Conservation (phyloP, 2,329 filamentous ascomycete genomes). For the Talaromyces sp. region DNA sequence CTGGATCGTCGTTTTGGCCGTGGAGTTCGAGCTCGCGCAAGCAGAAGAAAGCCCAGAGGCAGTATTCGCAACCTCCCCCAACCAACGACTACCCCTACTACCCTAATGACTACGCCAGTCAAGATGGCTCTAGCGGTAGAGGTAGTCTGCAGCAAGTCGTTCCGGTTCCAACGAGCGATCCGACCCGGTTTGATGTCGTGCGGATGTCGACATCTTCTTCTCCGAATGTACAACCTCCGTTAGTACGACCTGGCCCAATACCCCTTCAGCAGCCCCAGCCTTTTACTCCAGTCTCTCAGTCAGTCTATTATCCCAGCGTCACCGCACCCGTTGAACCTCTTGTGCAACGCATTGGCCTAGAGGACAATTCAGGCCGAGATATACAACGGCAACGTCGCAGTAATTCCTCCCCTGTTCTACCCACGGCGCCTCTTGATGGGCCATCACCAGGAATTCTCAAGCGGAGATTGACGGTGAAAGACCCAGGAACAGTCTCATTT, state of each 20-base stretch:
- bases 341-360: background rate
- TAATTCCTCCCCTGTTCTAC: conserved; percentile 46
- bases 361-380: background rate
- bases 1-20: conserved; percentile 55
- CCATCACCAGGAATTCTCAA: conserved; percentile 25
- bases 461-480: conserved; percentile 34
- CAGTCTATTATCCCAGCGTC: conserved; percentile 57
- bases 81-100: conserved; percentile 6
- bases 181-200: conserved; percentile 57
- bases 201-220: conserved; percentile 26
- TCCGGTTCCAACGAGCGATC: conserved; percentile 64
- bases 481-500: conserved; percentile 51
- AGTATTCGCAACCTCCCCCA: background rate
- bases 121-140: conserved; percentile 36
- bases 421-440: conserved; percentile 29
- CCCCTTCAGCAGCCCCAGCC: conserved; percentile 85
- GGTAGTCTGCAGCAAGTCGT: conserved; percentile 58
- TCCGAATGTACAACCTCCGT: conserved; percentile 26
- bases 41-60: conserved; percentile 38
- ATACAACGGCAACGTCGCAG: conserved; percentile 34
- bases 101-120: conserved; percentile 6
- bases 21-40: conserved; percentile 61
- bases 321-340: conserved; percentile 40
- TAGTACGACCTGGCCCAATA: conserved; percentile 56
- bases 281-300: conserved; percentile 66